These are phyloP conservation scores for Arabidopsis lyrata DNA, from an alignment of 441 rosid species.

Conservation along the genomic window DNA sequence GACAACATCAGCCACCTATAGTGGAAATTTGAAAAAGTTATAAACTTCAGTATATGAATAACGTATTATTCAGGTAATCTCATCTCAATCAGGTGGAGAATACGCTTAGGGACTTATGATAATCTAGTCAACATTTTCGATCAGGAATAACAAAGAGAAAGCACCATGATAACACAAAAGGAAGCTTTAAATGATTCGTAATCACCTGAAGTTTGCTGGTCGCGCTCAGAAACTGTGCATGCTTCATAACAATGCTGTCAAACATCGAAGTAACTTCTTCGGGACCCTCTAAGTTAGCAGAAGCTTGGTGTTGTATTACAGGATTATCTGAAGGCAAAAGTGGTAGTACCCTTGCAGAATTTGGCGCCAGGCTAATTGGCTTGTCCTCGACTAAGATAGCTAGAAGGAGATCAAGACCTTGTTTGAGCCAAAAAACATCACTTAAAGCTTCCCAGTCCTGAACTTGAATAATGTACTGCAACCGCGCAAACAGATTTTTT, in stretches of 20 bases:
- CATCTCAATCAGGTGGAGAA: slow-evolving; percentile 24
- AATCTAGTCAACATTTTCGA: slow-evolving; percentile 23
- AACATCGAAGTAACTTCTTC: slow-evolving; percentile 84
- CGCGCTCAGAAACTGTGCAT: slow-evolving; percentile 86
- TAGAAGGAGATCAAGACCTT: slow-evolving; percentile 97
- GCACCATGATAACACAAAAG: slow-evolving; percentile 15
- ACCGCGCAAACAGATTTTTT: slow-evolving; percentile 80
- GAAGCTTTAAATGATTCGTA: slow-evolving; percentile 22
- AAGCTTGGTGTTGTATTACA: slow-evolving; percentile 61
- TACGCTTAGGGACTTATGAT: slow-evolving; percentile 2
- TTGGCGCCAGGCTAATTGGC: slow-evolving; percentile 95
- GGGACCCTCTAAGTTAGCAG: slow-evolving; percentile 70
- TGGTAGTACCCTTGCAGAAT: slow-evolving; percentile 89
- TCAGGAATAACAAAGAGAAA: slow-evolving; percentile 28
- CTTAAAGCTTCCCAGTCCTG: slow-evolving; percentile 99
- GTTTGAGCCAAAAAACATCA: slow-evolving; percentile 99
- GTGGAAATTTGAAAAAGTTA: slow-evolving; percentile 36
- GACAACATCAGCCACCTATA: slow-evolving; percentile 93
- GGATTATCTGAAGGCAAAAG: slow-evolving; percentile 73
- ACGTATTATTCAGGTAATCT: slow-evolving; percentile 1
- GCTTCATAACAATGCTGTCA: slow-evolving; percentile 85
- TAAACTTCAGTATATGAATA: slow-evolving; percentile 13
- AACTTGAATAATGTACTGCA: slow-evolving; percentile 86
- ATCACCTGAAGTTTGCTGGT: slow-evolving; percentile 94
- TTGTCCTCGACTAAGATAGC: slow-evolving; percentile 89